Conservation (phyloP, 192 early-diverging fungal species). For the Geranomyces michiganensis region DNA sequence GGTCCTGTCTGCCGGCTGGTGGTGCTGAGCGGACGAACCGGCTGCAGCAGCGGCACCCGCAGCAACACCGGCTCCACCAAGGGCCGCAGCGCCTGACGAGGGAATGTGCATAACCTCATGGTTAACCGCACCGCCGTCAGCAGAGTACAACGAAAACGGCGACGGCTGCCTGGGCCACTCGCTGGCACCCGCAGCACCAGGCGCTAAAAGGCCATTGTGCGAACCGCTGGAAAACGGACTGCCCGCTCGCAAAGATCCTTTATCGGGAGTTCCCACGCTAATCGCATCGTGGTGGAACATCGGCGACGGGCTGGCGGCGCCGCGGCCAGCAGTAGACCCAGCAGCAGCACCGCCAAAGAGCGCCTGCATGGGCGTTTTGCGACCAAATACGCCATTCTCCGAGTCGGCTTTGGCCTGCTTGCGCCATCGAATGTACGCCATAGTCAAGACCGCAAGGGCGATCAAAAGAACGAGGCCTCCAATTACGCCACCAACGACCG, state of each 20-base stretch:
- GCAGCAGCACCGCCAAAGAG: conserved; percentile 18
- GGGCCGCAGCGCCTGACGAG: neutral
- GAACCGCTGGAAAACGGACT: conserved; percentile 12
- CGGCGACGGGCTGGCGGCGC: neutral
- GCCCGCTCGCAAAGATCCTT: neutral
- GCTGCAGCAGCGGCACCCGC: neutral
- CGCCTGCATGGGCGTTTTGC: conserved; percentile 17
- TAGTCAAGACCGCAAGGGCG: conserved; percentile 12
- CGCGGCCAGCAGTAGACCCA: neutral
- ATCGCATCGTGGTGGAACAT: conserved; percentile 20
- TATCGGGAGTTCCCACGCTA: neutral
- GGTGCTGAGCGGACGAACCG: neutral
- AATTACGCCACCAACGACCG: conserved; percentile 19
- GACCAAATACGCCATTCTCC: conserved; percentile 12
- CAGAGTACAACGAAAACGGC: neutral
- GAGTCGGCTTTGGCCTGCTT: neutral
- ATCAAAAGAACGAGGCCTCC: conserved; percentile 24
- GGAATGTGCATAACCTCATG: conserved; percentile 1
- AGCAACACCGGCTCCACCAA: neutral
- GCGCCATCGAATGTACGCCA: conserved; percentile 20
- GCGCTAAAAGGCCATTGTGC: conserved; percentile 1
- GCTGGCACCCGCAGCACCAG: neutral
- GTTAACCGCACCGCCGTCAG: neutral
- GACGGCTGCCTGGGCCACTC: conserved; percentile 7
- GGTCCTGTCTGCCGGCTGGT: too few species aligned